These are phyloP conservation scores for Shiraia bambusicola DNA, from an alignment of 2,329 filamentous ascomycete species.

Conservation along the genomic window DNA sequence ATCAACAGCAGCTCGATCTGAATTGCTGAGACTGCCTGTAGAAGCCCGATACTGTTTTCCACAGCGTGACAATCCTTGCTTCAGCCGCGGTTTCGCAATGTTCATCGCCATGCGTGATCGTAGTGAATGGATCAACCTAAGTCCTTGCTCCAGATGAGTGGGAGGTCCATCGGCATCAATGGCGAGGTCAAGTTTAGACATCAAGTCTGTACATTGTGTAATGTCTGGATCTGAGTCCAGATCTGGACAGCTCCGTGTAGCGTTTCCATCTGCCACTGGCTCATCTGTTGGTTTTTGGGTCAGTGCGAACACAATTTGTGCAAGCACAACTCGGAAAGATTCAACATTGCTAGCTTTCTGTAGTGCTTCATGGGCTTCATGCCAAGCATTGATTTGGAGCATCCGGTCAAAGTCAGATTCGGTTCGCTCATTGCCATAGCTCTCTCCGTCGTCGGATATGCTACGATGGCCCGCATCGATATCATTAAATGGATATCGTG, in stretches of 20 bases:
- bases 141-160: conserved; percentile 44
- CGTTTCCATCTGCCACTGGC: not conserved
- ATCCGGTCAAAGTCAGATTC: conserved; percentile 38
- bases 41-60: conserved; percentile 17
- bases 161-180: conserved; percentile 42
- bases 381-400: conserved; percentile 46
- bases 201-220: conserved; percentile 31
- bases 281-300: conserved; percentile 45
- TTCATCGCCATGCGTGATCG: conserved; percentile 33
- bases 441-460: conserved; percentile 3
- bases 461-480: not conserved
- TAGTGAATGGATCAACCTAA: conserved; percentile 44
- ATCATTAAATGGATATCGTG: conserved; percentile 31
- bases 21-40: conserved; percentile 27
- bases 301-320: conserved; percentile 51
- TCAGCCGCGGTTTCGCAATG: conserved; percentile 12
- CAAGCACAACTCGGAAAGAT: conserved; percentile 50
- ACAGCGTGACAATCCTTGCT: conserved; percentile 9
- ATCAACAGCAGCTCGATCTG: conserved; percentile 52
- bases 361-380: conserved; percentile 45
- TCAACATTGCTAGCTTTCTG: conserved; percentile 44
- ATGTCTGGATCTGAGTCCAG: conserved; percentile 13
- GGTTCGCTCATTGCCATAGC: not conserved
- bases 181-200: conserved; percentile 35
- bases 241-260: not conserved